Percentiles rank a stretch among this genome's conserved stretches.
Evolutionary conservation across 257 asterid genomes (phyloP).

Genomic region (Lycium ferocissimum): DNA sequence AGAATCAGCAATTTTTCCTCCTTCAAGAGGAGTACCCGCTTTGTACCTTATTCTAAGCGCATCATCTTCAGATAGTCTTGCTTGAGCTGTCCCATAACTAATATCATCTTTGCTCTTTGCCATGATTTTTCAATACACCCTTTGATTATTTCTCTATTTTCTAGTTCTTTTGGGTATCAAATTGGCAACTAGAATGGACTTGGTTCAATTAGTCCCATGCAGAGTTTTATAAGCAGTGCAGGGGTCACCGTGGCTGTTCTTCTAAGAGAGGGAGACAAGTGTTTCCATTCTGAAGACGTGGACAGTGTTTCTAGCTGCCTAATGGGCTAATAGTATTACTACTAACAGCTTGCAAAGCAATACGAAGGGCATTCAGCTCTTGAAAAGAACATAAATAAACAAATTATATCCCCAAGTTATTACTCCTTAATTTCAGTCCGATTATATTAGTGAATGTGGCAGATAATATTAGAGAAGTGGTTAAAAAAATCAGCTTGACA

Average conservation of each 20-base stretch:
- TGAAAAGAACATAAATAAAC: too few species aligned
- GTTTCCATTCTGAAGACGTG: background rate
- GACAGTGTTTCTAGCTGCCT: background rate
- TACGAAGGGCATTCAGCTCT: background rate
- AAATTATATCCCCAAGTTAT: too few species aligned
- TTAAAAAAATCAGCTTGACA: too few species aligned
- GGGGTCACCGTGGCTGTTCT: background rate
- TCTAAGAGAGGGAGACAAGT: background rate
- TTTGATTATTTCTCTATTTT: background rate
- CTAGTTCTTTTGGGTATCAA: background rate
- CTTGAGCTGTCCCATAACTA: slow-evolving; percentile 48
- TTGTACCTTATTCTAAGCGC: slow-evolving; percentile 50
- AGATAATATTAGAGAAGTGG: too few species aligned
- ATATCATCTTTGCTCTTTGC: slow-evolving; percentile 56
- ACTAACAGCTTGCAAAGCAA: background rate
- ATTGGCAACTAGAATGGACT: background rate
- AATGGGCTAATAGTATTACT: background rate
- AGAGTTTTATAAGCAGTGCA: background rate
- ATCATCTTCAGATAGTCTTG: slow-evolving; percentile 60
- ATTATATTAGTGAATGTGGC: too few species aligned
- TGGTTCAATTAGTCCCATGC: background rate
- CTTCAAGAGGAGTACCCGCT: slow-evolving; percentile 55
- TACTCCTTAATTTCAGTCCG: too few species aligned
- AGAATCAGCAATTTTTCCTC: slow-evolving; percentile 53
- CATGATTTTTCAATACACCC: slow-evolving; percentile 28